Evolutionary conservation across 495 filamentous ascomycete species (phyloP), one percentile per base, ranked within the genome.

Genomic region (Penicillium cinerascens): DNA sequence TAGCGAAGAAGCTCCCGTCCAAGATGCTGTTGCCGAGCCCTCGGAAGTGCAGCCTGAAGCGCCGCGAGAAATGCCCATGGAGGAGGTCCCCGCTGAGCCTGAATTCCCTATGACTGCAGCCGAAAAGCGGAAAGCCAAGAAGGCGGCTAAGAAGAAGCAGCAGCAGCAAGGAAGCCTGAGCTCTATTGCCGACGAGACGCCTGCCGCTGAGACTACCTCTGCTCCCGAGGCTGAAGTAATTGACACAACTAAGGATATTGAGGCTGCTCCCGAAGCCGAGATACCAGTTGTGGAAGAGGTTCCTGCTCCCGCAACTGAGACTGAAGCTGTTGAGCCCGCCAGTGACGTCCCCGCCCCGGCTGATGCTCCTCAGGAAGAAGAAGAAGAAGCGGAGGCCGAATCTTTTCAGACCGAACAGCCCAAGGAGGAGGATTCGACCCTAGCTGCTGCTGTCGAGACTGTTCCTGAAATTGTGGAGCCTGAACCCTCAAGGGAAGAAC

Each of bases 1-100:
- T 9, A 33, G 11, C 29, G 6, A 11, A 33, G 49, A 62, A 11
- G 35, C 51, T 20, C 29, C 40, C 5, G 16, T 26, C 22, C 21
- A 39, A 0, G 17, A 35, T 3, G 41, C 29, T 3, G n/a, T n/a
- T 20, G 15, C 43, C 13, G 51, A 55, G 23, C 40, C 52, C 8
- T 16, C 6, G n/a, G 26, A 48, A 44, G 68, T 47, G 6, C 25
- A 16, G 6, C 13, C 47, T 21, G 37, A 38, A 39, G 39, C 23
- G 9, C 22, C 37, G 2, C 26, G 33, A 20, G 54, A 38, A 1
- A 18, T 27, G 16, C 44, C 54, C 4, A 21, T 17, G 16, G 36
- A 49, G 13, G n/a, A 39, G n/a, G 4, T 16, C n/a, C 16, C 37
- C n/a, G 16, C 10, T 20, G 37, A 39, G 10, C 37, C 37, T 18